Percentiles rank a stretch among this genome's conserved stretches.
Conservation (phyloP, 1,284 basidiomycete genomes). For the Ganoderma sinense region DNA sequence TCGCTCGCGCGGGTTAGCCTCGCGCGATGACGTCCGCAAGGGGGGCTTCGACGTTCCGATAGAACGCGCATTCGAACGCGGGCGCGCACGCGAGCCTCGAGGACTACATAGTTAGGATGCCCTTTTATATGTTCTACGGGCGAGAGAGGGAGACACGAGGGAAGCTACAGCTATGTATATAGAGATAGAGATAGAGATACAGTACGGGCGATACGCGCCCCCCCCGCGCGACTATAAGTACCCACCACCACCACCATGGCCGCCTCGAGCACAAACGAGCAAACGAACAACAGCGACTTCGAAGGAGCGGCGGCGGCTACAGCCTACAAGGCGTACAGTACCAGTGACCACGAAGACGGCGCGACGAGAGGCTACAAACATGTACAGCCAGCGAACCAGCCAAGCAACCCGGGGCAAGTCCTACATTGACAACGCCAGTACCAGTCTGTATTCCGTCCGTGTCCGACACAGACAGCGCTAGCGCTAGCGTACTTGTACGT, state of each 20-base stretch:
- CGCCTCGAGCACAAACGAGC: background rate
- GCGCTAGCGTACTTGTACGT: too few species aligned
- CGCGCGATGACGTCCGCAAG: background rate
- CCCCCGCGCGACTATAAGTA: background rate
- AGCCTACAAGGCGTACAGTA: too few species aligned
- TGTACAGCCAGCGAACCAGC: too few species aligned
- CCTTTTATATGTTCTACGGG: constrained; percentile 5
- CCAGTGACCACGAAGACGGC: background rate
- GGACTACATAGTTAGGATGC: too few species aligned
- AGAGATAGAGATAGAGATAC: constrained; percentile 1
- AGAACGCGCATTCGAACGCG: constrained; percentile 5
- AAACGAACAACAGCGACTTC: too few species aligned
- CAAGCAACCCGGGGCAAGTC: too few species aligned
- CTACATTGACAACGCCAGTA: too few species aligned
- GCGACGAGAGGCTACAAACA: too few species aligned
- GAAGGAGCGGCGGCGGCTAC: background rate
- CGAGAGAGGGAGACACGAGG: background rate
- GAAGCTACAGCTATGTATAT: background rate
- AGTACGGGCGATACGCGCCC: background rate
- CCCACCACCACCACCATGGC: too few species aligned
- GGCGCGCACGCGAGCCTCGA: background rate
- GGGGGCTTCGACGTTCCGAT: background rate
- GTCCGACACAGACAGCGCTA: constrained; percentile 1
- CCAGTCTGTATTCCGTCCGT: constrained; percentile 11
- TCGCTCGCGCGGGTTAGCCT: background rate